A percentile compares a stretch with the other conserved stretches of the same genome.
Evolutionary conservation across 371 early-diverging fungal genomes (phyloP).

Genomic region (Mucor racemosus): DNA sequence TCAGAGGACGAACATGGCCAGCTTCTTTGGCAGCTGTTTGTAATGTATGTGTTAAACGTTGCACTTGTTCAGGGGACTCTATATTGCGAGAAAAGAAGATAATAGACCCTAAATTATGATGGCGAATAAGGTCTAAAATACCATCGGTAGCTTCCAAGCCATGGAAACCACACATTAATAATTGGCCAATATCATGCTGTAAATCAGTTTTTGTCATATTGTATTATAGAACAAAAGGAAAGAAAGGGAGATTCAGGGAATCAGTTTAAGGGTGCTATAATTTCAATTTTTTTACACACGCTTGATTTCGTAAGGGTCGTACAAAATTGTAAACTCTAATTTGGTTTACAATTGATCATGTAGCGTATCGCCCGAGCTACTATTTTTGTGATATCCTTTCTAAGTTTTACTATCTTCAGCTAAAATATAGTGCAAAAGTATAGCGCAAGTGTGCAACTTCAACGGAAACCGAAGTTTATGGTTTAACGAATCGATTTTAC

Average conservation of each 20-base stretch:
- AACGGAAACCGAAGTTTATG: too few species aligned
- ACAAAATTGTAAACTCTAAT: too few species aligned
- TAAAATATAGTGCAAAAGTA: too few species aligned
- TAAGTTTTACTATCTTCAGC: too few species aligned
- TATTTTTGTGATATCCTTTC: too few species aligned
- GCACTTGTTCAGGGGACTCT: conserved; percentile 40
- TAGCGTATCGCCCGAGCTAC: too few species aligned
- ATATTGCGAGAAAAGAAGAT: conserved; percentile 59
- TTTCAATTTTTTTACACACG: conserved; percentile 4
- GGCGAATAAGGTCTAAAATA: conserved; percentile 46
- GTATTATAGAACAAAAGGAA: background rate
- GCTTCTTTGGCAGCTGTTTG: conserved; percentile 48
- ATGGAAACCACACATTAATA: conserved; percentile 54
- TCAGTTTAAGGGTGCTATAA: background rate
- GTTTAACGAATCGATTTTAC: too few species aligned
- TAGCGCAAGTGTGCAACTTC: too few species aligned
- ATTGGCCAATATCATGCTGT: conserved; percentile 35
- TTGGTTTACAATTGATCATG: too few species aligned
- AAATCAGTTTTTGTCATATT: conserved; percentile 18
- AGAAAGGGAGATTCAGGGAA: background rate
- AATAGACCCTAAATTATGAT: conserved; percentile 49
- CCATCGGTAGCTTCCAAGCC: conserved; percentile 43
- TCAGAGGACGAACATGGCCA: conserved; percentile 44
- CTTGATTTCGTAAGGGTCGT: too few species aligned
- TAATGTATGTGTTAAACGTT: conserved; percentile 31